Base-by-base conservation (phyloP, 495 filamentous ascomycete species). In the Cetradonia linearis region DNA sequence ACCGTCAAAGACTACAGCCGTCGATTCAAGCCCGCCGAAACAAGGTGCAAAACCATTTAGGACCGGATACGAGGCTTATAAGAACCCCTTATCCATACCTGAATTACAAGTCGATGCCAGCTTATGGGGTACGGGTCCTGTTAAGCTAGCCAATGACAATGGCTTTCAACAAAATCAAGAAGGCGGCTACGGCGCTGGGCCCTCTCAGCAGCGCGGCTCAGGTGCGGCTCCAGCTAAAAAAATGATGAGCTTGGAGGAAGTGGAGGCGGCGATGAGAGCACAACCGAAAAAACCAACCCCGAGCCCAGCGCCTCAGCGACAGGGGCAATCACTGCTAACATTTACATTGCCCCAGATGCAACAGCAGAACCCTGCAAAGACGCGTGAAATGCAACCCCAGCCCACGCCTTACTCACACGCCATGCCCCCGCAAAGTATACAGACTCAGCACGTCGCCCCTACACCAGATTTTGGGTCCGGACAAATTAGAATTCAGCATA, bases 241-340 rank as follows among this genome's bases (percentile, higher is more conserved):
- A 74, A 87, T 97, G 78, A 83, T 99, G 86, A 96, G 89, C 66
- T 68, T 99, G 61, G 93, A 97, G 69, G 93, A 97, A 72, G 93
- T 99, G 18, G 93, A 99, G 74, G 94, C 93, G 37, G 84, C 90
- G 65, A 87, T 99, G 78, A 83, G 89, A 40, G 78, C 82, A 14
- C 87, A 89, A 66, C 71, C 78, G 23, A 81, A 83, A 65, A 78
- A 75, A 58, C 71, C 68, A 27, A 70, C 42, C 60, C 62, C 63
- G 49, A 66, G 60, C 56, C 56, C 54, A 20, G 62, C 66, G 25
- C 59, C 67, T 49, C 74, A 75, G 23, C 68, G 67, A 67, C 73
- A 76, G 48, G 58, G 61, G 20, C 69, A 68, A 37, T 61, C 69
- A 27, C 25, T 36, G 38, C 23, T 18, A 54, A 9, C 34, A 18